Base-by-base conservation (phyloP, 805 yeast species). In the Cyberlindnera mississippiensis region DNA sequence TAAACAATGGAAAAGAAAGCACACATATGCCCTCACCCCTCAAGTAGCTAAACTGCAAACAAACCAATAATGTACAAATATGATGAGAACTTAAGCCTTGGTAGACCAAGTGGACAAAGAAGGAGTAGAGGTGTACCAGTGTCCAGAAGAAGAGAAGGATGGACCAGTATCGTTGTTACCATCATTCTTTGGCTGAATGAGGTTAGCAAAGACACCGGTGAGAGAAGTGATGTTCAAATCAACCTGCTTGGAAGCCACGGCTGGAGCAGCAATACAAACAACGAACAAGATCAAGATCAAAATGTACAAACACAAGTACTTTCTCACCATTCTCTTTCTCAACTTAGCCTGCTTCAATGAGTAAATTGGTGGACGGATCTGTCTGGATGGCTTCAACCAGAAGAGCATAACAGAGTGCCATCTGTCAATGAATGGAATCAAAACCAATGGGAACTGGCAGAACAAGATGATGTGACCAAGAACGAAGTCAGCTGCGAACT, bases 361-460 rank as follows among this genome's bases (percentile, higher is more conserved):
- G 71, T 88, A 90, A 63, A 93, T 89, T 58, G 99, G 98, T 48
- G 97, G 97, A 69, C 98, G 85, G 61, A 93, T 90, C 72, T 89
- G 96, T 71, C 95, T 83, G 49, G 93, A 75, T 44, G 99, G 99
- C 65, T 88, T 86, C 70, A 95, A 83, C 99, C 99, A 93, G 83
- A 93, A 93, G 68, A 93, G 75, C 95, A 91, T 84, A 66, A 89
- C 82, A 35, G 99, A 91, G 69, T 93, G 99, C 96, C 96, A 89
- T 73, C 86, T 86, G 71, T 93, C 99, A 65, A 89, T 71, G 65
- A 78, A 73, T 59, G 99, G 99, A 58, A 91, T 72, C 50, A 76
- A 73, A 50, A 95, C 72, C 40, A 89, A 61, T 57, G 99, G 99
- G 64, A 87, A 75, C 71, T 91, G 98, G 55, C 81, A 71, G 75